Base-by-base conservation (phyloP, 176 grass and related monocot genomes). In the Hsuehochloa calcarea region DNA sequence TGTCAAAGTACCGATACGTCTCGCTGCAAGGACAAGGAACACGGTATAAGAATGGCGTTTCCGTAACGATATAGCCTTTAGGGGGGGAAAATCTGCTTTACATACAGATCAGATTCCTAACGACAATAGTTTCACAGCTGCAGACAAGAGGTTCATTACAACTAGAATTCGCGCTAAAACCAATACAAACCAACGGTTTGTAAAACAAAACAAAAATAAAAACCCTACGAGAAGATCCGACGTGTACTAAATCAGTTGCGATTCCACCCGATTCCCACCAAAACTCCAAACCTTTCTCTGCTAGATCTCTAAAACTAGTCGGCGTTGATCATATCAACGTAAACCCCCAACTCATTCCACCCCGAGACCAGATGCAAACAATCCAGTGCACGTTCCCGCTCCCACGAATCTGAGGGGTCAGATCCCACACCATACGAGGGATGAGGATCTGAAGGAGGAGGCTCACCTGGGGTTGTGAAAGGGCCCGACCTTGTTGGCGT, bases 381-480 rank as follows among this genome's bases (percentile, higher is more conserved):
- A 14, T 10, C 39, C 5, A 37, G 31, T 23, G 19, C 31, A 5
- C 65, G 31, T 3, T 23, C 16, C 41, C 8, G 7, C 65, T 20
- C 54, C 26, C 5, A 39, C 79, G 68, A 72, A 82, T 85, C 82
- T 22, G 72, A 74, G 0, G 76, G 68, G 70, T 84, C 87, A 75
- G 80, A 81, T 66, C 56, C 17, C 8, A 8, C 49, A 49, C 72
- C 35, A 27, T 17, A 8, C 4, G 6, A 16, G 38, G 23, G 39
- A 64, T 5, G 14, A 63, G 71, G 82, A 87, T 80, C 87, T 82
- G 52, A 59, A 35, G 22, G 46, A 8, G 17, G 49, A 14, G 69
- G 72, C 68, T 87, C 82, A 98, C 96, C 93, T 98, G 79, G 96
- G 96, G 77, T 98, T 98, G 75, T 98, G 96, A 73, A 98, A 98